A percentile compares a stretch with the other conserved stretches of the same genome.
These are phyloP conservation scores for Cicer chorassanicum DNA, from an alignment of 306 rosid species.

Conservation along the genomic window DNA sequence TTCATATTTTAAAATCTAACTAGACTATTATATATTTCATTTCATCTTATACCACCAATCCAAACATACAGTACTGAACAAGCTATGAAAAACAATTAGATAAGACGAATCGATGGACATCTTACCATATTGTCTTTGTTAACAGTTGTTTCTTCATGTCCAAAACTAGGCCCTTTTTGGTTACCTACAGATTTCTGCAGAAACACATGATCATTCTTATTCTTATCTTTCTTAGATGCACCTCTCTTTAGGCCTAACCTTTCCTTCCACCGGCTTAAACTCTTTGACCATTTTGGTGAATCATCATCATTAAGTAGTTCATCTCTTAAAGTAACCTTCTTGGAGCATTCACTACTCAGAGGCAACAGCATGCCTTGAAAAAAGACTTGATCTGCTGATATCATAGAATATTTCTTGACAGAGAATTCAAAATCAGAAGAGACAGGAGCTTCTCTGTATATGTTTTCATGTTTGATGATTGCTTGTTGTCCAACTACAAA, in stretches of 20 bases:
- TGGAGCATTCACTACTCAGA: constrained; percentile 53
- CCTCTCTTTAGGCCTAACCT: constrained; percentile 66
- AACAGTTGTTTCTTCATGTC: constrained; percentile 55
- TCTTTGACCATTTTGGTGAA: constrained; percentile 63
- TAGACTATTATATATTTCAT: too few species aligned
- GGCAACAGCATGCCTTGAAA: constrained; percentile 86
- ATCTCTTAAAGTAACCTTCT: constrained; percentile 79
- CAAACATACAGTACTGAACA: not conserved
- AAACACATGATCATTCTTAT: constrained; percentile 52
- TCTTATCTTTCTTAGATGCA: constrained; percentile 62
- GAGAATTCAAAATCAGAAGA: constrained; percentile 94
- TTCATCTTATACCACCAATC: too few species aligned
- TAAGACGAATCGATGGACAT: not conserved
- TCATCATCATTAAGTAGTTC: constrained; percentile 57
- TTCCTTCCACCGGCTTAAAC: constrained; percentile 76
- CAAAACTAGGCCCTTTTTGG: constrained; percentile 55
- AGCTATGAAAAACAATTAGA: not conserved
- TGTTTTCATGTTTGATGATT: constrained; percentile 62
- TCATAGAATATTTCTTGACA: constrained; percentile 72
- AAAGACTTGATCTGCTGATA: constrained; percentile 80
- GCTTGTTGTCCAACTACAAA: constrained; percentile 72
- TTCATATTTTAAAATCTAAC: too few species aligned
- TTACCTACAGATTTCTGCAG: constrained; percentile 60
- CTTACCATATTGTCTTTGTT: constrained; percentile 66
- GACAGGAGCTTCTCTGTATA: constrained; percentile 89